Evolutionary conservation across 2,329 filamentous ascomycete genomes (phyloP).

Genomic region (Chrysoporthe austroafricana): DNA sequence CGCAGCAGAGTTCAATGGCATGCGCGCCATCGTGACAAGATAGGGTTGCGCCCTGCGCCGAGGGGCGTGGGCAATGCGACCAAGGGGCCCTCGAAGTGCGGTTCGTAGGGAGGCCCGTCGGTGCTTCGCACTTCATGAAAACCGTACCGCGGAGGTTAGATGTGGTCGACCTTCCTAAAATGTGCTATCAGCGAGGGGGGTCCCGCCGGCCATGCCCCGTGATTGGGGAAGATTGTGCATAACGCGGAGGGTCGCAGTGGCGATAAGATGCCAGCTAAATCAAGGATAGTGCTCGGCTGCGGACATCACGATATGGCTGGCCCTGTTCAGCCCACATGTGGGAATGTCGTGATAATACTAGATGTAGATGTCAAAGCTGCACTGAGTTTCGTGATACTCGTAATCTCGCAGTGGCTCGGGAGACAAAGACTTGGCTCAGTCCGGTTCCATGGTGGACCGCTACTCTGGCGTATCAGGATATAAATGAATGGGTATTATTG

Average conservation of each 20-base stretch:
- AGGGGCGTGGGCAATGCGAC: background rate
- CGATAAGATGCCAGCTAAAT: slow-evolving; percentile 9
- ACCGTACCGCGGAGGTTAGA: slow-evolving; percentile 6
- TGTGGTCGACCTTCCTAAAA: slow-evolving; percentile 16
- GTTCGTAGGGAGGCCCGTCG: background rate
- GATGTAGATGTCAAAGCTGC: slow-evolving; percentile 6
- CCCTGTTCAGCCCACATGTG: background rate
- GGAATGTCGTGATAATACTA: background rate
- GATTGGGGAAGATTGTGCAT: slow-evolving; percentile 16
- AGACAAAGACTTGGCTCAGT: background rate
- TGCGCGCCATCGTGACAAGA: slow-evolving; percentile 6
- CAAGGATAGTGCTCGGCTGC: background rate
- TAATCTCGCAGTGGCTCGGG: background rate
- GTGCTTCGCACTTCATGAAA: slow-evolving; percentile 5
- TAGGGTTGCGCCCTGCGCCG: background rate
- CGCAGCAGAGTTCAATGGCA: background rate
- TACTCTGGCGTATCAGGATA: background rate
- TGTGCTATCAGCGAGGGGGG: slow-evolving; percentile 10
- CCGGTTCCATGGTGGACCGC: background rate
- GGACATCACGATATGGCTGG: background rate
- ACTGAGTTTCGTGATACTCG: background rate
- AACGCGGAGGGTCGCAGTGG: background rate
- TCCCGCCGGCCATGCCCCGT: slow-evolving; percentile 2
- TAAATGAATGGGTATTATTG: background rate
- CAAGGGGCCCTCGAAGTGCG: background rate